Evolutionary conservation across 2,329 filamentous ascomycete genomes (phyloP), one percentile per base, ranked within the genome.

Genomic region (Cladobotryum protrusum): DNA sequence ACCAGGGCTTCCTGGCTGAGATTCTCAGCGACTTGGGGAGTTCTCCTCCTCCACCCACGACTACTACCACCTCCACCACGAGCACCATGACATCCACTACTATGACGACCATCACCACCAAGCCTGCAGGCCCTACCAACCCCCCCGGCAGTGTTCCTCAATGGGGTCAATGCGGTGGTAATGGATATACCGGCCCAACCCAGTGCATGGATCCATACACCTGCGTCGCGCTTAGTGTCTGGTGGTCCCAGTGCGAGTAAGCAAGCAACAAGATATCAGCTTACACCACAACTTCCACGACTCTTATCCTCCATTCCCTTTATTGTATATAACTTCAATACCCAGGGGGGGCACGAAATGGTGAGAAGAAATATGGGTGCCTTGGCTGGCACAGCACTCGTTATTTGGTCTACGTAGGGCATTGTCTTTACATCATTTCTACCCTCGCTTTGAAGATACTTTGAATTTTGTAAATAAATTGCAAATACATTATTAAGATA

Each of bases 1-100:
- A 85, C 63, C 24, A 56, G 1, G 81, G 79, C 1, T 83, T 82
- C 60, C 65, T 85, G 48, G 64, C 66, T 33, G 61, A 67, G 37
- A 66, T 82, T 3, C 62, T 66, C 56, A 49, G 59, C 37, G 61
- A 67, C 49, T 59, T 76, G 14, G 45, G 46, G 6, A 34, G 49
- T 24, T 39, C 45, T 8, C 35, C 45, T 20, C 11, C 36, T 15
- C 19, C 50, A 11, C 46, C 50, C 24, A 37, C 43, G 3, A 34
- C 50, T 20, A 8, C 43, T 36, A 33, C 42, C 42, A 44, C 19
- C 14, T 13, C 40, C 19, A 32, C 12, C 24, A 29, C 24, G 4
- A 29, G 6, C 24, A 29, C 24, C 24, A 29, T 29, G 24, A 29
- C 24, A 29, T 29, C 24, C 4, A 29, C 24, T 9, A 29, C 24